Evolutionary conservation across 345 rosid genomes (phyloP).

Genomic region (Abelmoschus esculentus): DNA sequence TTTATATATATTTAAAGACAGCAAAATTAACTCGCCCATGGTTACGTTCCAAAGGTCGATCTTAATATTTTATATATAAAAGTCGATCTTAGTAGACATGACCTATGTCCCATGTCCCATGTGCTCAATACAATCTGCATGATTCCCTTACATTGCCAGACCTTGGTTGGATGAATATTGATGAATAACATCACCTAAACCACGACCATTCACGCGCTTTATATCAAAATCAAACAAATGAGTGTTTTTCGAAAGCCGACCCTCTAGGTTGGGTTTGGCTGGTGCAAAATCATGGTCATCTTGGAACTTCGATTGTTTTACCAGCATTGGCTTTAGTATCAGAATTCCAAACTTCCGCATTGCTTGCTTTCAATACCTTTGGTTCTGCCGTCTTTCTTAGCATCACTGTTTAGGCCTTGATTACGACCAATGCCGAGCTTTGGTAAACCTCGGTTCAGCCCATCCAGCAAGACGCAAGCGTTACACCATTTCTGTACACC

Average conservation of each 20-base stretch:
- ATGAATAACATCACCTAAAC: neutral
- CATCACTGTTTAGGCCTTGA: constrained; percentile 34
- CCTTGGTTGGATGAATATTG: neutral
- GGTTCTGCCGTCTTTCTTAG: constrained; percentile 21
- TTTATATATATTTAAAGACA: no score
- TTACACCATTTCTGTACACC: constrained; percentile 75
- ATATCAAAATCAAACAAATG: neutral
- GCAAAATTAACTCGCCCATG: no score
- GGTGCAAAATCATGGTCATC: no score
- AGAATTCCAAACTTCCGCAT: constrained; percentile 77
- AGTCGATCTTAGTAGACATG: neutral
- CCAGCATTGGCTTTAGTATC: neutral
- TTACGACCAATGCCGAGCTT: constrained; percentile 76
- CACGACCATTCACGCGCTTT: neutral
- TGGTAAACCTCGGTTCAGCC: constrained; percentile 82
- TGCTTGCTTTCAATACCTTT: constrained; percentile 60
- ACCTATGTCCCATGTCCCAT: neutral
- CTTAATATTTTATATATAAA: no score
- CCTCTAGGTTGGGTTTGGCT: no score
- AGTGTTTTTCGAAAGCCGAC: no score
- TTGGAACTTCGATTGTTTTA: no score
- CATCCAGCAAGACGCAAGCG: constrained; percentile 88
- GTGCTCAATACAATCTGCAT: neutral
- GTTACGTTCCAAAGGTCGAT: neutral
- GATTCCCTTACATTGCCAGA: neutral